phyloP scores from a whole-genome alignment of 192 early-diverging fungal genomes.

The Coemansia erecta region DNA sequence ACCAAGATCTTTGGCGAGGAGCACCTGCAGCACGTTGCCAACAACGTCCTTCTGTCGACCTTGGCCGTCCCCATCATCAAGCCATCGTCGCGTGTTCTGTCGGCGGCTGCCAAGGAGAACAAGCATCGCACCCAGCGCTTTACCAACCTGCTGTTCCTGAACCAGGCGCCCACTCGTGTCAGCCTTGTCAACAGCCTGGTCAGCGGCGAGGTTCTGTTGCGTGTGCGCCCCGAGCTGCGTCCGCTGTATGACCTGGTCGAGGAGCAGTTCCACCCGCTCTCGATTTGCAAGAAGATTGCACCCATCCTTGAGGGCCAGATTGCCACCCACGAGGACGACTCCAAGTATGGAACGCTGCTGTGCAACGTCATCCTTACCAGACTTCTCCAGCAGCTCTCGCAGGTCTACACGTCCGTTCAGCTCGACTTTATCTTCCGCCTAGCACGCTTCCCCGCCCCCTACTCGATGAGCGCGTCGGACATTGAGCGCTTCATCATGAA shows the following conservation, averaged over 20 bases:
- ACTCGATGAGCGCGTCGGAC: slow-evolving; percentile 76
- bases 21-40: slow-evolving; percentile 86
- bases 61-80: slow-evolving; percentile 96
- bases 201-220: slow-evolving; percentile 79
- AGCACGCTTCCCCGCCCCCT: slow-evolving; percentile 82
- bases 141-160: slow-evolving; percentile 83
- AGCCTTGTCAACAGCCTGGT: slow-evolving; percentile 88
- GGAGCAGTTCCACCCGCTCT: slow-evolving; percentile 98
- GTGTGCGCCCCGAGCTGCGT: slow-evolving; percentile 83
- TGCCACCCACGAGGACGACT: slow-evolving; percentile 67
- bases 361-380: slow-evolving; percentile 97
- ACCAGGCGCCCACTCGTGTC: slow-evolving; percentile 81
- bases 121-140: slow-evolving; percentile 77
- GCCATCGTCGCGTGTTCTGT: slow-evolving; percentile 68
- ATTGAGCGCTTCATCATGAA: slow-evolving; percentile 99
- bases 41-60: slow-evolving; percentile 89
- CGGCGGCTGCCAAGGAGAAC: slow-evolving; percentile 74
- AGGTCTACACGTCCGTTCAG: slow-evolving; percentile 97
- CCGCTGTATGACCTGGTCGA: slow-evolving; percentile 95
- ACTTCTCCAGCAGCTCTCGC: slow-evolving; percentile 94
- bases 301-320: slow-evolving; percentile 76
- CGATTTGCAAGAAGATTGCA: slow-evolving; percentile 95
- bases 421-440: slow-evolving; percentile 90
- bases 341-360: slow-evolving; percentile 89
- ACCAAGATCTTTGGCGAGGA: slow-evolving; percentile 81